Evolutionary conservation across 164 flowering plant species (phyloP), one percentile per base, ranked within the genome.

Genomic region (Liquidambar formosana): DNA sequence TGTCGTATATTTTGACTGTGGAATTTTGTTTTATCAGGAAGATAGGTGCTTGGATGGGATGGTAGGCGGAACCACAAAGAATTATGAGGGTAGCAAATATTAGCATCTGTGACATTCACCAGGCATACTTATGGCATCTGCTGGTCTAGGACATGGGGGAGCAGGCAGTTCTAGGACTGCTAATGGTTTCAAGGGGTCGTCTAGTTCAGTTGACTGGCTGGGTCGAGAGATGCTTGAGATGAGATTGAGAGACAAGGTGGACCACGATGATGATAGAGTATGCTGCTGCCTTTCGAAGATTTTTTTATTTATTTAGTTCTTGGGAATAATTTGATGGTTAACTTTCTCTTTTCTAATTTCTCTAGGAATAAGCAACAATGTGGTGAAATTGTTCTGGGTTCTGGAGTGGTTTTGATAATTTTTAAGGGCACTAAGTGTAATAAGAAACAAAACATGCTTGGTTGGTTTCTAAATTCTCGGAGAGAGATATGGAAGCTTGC

Each of bases 171-270:
- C 97, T 8, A 86, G 89, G 79, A 64, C 86, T 71, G 81, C 68
- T 60, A 85, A 82, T 76, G 87, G 88, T 75, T 85, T 79, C 75
- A 87, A 80, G 67, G 85, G 82, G 41, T 84, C 98, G 9, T 89
- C 97, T 41, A 89, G 93, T 80, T 90, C 97, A 52, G 92, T 91
- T 75, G 97, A 92, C 63, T 88, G 97, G 91, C 82, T 94, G 59
- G 91, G 91, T 38, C 83, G 91, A 76, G 97, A 91, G 77, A 88
- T 95, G 96, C 90, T 85, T 67, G 96, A 87, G 69, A 89, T 95
- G 97, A 91, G 88, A 75, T 64, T 95, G 76, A 82, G 89, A 79
- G 96, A 91, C 78, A 82, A 73, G 75, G 81, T 70, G 70, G 94
- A 90, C 49, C 79, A 75, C 33, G 94, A 92, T 72, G 91, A 89